Conservation (phyloP, 2,329 filamentous ascomycete genomes). For the Nigrospora osmanthi region DNA sequence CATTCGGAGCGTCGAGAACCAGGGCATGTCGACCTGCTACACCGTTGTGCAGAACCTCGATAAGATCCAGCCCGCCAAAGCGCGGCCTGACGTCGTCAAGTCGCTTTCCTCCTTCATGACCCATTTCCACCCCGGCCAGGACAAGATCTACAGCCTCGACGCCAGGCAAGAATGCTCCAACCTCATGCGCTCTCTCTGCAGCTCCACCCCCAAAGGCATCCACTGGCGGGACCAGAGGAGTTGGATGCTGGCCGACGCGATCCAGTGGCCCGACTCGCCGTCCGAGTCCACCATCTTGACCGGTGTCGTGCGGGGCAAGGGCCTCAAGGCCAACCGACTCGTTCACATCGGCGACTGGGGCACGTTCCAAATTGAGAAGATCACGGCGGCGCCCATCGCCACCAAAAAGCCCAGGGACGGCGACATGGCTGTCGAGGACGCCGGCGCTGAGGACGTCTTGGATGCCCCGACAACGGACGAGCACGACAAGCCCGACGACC, state of each 20-base stretch:
- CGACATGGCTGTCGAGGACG: constrained; percentile 60
- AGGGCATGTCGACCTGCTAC: constrained; percentile 90
- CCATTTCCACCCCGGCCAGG: constrained; percentile 87
- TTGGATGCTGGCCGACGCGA: constrained; percentile 86
- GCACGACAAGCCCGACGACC: constrained; percentile 47
- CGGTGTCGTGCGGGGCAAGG: constrained; percentile 77
- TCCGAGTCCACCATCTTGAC: constrained; percentile 66
- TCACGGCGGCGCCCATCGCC: constrained; percentile 66
- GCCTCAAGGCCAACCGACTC: constrained; percentile 81
- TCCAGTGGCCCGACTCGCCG: constrained; percentile 59
- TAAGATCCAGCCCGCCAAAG: constrained; percentile 71
- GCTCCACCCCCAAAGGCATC: constrained; percentile 86
- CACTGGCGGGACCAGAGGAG: constrained; percentile 91
- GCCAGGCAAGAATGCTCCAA: constrained; percentile 87
- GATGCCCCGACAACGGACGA: constrained; percentile 70
- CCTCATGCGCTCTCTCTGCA: constrained; percentile 84
- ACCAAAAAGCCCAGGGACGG: constrained; percentile 49
- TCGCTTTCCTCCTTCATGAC: constrained; percentile 89
- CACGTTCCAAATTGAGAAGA: constrained; percentile 84
- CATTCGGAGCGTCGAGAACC: constrained; percentile 79
- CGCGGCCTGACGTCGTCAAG: constrained; percentile 63
- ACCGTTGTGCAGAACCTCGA: constrained; percentile 77
- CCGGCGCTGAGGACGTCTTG: constrained; percentile 47
- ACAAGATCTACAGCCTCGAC: constrained; percentile 85
- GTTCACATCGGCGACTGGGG: constrained; percentile 93